These are phyloP conservation scores for Cynanchum wilfordii DNA, from an alignment of 257 asterid species.

Conservation along the genomic window DNA sequence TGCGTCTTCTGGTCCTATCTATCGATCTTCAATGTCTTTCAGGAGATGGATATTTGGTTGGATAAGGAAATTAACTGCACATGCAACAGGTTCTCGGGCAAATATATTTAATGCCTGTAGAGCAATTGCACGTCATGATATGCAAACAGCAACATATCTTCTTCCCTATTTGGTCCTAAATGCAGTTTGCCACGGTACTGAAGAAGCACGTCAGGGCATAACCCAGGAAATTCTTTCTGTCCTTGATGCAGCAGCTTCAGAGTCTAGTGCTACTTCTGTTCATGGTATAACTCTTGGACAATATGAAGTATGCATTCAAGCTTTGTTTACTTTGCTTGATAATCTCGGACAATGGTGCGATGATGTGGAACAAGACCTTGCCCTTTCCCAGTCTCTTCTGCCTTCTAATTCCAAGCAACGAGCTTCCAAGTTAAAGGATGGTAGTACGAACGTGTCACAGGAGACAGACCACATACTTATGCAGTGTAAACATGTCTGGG, in stretches of 20 bases:
- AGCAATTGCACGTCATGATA: slow-evolving; percentile 94
- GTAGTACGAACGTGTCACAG: slow-evolving; percentile 28
- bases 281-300: slow-evolving; percentile 66
- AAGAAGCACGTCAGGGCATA: slow-evolving; percentile 85
- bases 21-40: slow-evolving; percentile 81
- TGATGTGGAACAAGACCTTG: slow-evolving; percentile 82
- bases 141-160: slow-evolving; percentile 94
- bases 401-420: slow-evolving; percentile 50
- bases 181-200: slow-evolving; percentile 86
- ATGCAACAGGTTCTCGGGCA: slow-evolving; percentile 84
- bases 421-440: slow-evolving; percentile 55
- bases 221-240: slow-evolving; percentile 79
- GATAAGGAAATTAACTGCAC: slow-evolving; percentile 78
- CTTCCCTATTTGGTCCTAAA: slow-evolving; percentile 86
- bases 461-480: slow-evolving; percentile 56
- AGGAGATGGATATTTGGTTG: slow-evolving; percentile 80
- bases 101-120: slow-evolving; percentile 88
- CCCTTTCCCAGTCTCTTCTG: slow-evolving; percentile 77
- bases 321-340: slow-evolving; percentile 90
- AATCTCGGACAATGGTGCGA: slow-evolving; percentile 99
- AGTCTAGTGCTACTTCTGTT: slow-evolving; percentile 43
- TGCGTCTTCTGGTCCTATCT: slow-evolving; percentile 75
- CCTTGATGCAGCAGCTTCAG: slow-evolving; percentile 77
- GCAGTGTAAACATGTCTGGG: slow-evolving; percentile 81
- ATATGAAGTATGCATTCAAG: slow-evolving; percentile 93